These are phyloP conservation scores for Lenwebbia sp. DNA, from an alignment of 345 rosid genomes.

Conservation along the genomic window DNA sequence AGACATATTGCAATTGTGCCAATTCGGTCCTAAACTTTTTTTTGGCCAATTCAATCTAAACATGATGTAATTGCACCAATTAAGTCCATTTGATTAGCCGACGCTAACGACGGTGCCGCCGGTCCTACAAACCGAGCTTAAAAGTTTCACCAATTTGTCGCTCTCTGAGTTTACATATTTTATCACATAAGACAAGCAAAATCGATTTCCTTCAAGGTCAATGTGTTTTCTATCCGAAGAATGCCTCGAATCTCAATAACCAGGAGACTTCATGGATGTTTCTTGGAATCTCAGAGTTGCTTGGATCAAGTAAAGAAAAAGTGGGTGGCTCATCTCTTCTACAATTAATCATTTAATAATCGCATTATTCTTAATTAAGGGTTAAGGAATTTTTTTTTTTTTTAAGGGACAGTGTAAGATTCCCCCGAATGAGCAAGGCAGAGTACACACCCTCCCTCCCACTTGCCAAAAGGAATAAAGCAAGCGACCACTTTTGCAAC, in stretches of 20 bases:
- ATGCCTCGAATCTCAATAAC: not conserved
- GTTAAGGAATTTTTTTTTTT: not conserved
- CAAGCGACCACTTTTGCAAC: not conserved
- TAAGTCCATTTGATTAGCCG: too few species aligned
- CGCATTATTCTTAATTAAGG: not conserved
- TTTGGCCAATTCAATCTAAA: too few species aligned
- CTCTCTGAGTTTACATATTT: not conserved
- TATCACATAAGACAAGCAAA: not conserved
- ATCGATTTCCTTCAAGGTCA: not conserved
- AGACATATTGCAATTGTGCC: too few species aligned
- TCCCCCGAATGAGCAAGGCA: not conserved
- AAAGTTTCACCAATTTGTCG: not conserved
- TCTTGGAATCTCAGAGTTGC: not conserved
- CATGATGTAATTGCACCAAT: too few species aligned
- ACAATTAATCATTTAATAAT: not conserved
- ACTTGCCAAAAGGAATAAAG: not conserved
- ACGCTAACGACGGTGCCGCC: too few species aligned
- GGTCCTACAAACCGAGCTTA: too few species aligned
- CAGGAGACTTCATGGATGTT: not conserved
- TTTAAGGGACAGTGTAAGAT: not conserved
- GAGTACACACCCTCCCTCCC: not conserved
- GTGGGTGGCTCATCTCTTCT: not conserved
- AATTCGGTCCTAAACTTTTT: too few species aligned
- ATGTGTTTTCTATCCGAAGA: not conserved
- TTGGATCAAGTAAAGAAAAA: not conserved